Percentiles rank a stretch among this genome's conserved stretches.
Conservation (phyloP, 768 basidiomycete species). For the Hirschioporus abietinus region DNA sequence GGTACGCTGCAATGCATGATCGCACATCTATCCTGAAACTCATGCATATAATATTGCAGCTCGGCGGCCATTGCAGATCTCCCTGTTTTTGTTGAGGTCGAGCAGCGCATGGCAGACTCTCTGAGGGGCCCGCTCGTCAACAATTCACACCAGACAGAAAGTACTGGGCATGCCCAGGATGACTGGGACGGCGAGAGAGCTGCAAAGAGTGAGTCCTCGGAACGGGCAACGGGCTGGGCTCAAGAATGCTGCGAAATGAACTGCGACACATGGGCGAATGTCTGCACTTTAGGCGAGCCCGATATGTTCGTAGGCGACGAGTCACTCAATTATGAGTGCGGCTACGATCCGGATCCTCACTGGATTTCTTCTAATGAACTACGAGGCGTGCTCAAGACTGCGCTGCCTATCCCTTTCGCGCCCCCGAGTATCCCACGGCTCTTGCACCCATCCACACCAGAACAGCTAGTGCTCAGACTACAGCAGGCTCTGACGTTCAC, state of each 20-base stretch:
- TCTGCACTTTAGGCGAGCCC: neutral
- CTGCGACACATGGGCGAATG: neutral
- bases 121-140: neutral
- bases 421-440: neutral
- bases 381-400: neutral
- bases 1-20: neutral
- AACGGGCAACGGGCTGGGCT: neutral
- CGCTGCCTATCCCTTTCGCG: neutral
- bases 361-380: slow-evolving; percentile 1
- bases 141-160: neutral
- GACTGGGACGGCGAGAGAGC: neutral
- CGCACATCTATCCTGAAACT: neutral
- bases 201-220: neutral
- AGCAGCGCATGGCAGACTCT: neutral
- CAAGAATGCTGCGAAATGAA: neutral
- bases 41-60: neutral
- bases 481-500: slow-evolving; percentile 27
- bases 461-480: neutral
- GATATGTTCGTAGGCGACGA: neutral
- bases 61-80: no score
- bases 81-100: no score
- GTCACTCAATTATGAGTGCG: neutral
- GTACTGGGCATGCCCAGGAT: neutral
- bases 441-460: neutral
- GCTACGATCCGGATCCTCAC: neutral